phyloP scores from a whole-genome alignment of 2,329 filamentous ascomycete genomes.

The Ceratocystis diversiconidia region DNA sequence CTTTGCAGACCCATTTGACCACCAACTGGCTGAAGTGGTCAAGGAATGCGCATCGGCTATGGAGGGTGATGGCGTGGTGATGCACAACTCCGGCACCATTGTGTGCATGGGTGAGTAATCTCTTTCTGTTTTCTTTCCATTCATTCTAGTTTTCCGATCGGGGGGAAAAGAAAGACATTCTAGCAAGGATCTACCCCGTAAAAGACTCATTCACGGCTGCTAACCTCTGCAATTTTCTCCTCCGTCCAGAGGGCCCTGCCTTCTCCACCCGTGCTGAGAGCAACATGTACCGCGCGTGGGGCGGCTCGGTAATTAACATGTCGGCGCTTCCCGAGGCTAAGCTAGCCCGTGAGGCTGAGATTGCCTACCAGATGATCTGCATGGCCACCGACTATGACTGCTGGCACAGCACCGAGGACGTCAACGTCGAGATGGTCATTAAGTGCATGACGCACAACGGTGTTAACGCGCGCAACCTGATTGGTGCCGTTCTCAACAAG shows the following conservation, averaged over 20 bases:
- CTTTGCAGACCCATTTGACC: conserved; percentile 92
- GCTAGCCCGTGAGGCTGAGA: conserved; percentile 87
- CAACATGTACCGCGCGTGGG: conserved; percentile 87
- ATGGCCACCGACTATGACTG: conserved; percentile 99
- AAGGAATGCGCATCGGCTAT: conserved; percentile 59
- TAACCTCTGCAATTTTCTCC: neutral
- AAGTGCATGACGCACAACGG: conserved; percentile 89
- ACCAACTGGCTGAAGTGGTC: conserved; percentile 59
- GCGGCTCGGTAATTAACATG: conserved; percentile 97
- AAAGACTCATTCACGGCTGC: neutral
- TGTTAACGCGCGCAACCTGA: conserved; percentile 70
- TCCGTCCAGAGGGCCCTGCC: conserved; percentile 68
- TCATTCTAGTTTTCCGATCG: conserved; percentile 2
- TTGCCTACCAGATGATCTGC: conserved; percentile 96
- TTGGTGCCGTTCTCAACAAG: conserved; percentile 77
- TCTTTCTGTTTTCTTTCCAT: neutral
- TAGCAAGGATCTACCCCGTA: neutral
- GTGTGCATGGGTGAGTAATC: conserved; percentile 72
- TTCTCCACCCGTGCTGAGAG: conserved; percentile 95
- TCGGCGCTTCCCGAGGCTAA: conserved; percentile 89
- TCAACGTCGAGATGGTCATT: conserved; percentile 95
- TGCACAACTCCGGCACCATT: conserved; percentile 74
- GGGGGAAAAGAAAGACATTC: neutral
- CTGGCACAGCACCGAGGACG: conserved; percentile 73
- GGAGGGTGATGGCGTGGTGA: conserved; percentile 66